phyloP scores from a whole-genome alignment of 805 yeast genomes.

The Metschnikowia dekortorum region DNA sequence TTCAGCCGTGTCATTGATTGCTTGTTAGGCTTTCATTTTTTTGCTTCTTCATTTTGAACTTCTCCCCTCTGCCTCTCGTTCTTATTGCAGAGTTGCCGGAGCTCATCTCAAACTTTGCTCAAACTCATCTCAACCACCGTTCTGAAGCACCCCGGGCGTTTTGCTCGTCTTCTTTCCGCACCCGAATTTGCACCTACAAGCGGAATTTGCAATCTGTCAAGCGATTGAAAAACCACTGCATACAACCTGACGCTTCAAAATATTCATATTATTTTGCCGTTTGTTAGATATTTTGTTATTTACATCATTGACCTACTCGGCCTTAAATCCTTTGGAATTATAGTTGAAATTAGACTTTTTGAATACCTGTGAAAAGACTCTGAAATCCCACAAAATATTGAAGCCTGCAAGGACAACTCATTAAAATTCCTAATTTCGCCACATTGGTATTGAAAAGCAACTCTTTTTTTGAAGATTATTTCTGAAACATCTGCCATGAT shows the following conservation, averaged over 20 bases:
- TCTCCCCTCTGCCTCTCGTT: neutral
- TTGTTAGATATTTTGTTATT: too few relatives aligned
- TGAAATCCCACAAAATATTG: too few relatives aligned
- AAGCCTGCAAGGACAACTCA: too few relatives aligned
- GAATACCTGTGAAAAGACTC: too few relatives aligned
- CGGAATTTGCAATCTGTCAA: neutral
- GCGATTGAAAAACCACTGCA: neutral
- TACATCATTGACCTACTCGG: too few relatives aligned
- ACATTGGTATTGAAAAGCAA: neutral
- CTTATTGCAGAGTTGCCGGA: neutral
- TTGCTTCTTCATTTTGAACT: neutral
- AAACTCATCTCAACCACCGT: neutral
- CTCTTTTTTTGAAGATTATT: neutral
- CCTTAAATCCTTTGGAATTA: too few relatives aligned
- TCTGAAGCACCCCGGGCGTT: neutral
- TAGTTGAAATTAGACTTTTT: too few relatives aligned
- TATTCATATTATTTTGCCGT: too few relatives aligned
- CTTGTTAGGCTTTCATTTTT: neutral
- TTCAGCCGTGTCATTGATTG: neutral
- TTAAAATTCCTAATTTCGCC: too few relatives aligned
- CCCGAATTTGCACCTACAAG: neutral
- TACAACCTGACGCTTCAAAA: neutral
- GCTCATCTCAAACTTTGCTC: neutral
- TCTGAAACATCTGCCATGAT: constrained; percentile 2
- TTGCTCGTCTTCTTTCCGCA: neutral